These are phyloP conservation scores for Penicillium occitanis DNA, from an alignment of 2,329 filamentous ascomycete species.

Conservation along the genomic window DNA sequence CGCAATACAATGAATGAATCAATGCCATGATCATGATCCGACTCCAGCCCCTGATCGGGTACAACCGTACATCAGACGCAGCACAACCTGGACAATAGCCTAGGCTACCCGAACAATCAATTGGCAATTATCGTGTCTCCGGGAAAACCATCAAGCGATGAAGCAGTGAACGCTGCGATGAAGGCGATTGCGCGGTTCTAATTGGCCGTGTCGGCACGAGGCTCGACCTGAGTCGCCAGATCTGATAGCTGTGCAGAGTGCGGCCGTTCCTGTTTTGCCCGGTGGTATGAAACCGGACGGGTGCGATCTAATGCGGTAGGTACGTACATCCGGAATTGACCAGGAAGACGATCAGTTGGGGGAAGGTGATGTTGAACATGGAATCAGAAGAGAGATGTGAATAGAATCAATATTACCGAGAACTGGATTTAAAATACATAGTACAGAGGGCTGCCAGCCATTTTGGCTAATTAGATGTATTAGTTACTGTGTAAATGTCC, in stretches of 20 bases:
- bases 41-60: background rate
- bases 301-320: slow-evolving; percentile 2
- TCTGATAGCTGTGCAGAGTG: slow-evolving; percentile 25
- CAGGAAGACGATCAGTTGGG: background rate
- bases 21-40: background rate
- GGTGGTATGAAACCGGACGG: slow-evolving; percentile 45
- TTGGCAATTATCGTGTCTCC: slow-evolving; percentile 18
- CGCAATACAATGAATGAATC: background rate
- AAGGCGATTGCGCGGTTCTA: background rate
- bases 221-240: background rate
- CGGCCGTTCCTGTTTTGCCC: slow-evolving; percentile 45
- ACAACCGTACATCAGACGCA: slow-evolving; percentile 4
- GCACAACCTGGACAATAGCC: slow-evolving; percentile 23
- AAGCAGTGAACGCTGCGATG: background rate
- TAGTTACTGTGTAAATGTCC: background rate
- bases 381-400: background rate
- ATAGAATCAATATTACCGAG: background rate
- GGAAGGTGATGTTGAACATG: background rate
- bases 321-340: slow-evolving; percentile 23
- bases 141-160: slow-evolving; percentile 4
- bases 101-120: slow-evolving; percentile 23
- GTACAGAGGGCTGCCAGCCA: background rate
- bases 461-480: too few species aligned
- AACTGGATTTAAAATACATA: background rate
- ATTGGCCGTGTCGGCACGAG: slow-evolving; percentile 29